Evolutionary conservation across 495 filamentous ascomycete species (phyloP).

Genomic region (Xylaria bambusicola): DNA sequence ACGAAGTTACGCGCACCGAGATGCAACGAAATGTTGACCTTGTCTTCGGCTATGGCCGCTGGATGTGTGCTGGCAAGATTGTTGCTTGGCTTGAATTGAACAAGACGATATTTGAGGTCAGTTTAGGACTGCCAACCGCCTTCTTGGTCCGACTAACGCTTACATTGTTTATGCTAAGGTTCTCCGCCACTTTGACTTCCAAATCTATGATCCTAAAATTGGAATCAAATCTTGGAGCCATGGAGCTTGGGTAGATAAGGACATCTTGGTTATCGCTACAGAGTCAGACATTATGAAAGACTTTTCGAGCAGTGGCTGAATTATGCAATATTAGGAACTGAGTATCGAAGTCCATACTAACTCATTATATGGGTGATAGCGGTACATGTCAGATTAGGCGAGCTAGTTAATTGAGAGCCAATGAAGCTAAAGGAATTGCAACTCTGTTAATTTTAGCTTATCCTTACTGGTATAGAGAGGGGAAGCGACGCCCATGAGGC

Average conservation of each 20-base stretch:
- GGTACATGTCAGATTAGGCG: no score
- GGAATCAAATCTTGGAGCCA: neutral
- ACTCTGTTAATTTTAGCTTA: no score
- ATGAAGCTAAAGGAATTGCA: no score
- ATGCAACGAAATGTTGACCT: constrained; percentile 52
- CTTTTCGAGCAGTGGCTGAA: no score
- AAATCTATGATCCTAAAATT: constrained; percentile 8
- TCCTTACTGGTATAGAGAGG: no score
- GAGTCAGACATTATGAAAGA: constrained; percentile 8
- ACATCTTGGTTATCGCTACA: neutral
- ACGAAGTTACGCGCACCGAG: constrained; percentile 44
- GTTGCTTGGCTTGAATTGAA: constrained; percentile 61
- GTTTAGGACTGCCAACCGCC: no score
- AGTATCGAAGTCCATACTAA: no score
- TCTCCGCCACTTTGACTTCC: constrained; percentile 20
- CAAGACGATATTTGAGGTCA: constrained; percentile 53
- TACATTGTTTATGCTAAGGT: neutral
- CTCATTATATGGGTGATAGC: no score
- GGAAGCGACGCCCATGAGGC: no score
- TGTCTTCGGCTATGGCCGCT: constrained; percentile 55
- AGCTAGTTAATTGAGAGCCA: no score
- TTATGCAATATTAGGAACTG: no score
- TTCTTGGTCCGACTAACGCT: no score
- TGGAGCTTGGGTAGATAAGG: constrained; percentile 12
- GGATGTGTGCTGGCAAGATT: constrained; percentile 54